Conservation (phyloP, 768 basidiomycete genomes). For the Lentinula detonsa region DNA sequence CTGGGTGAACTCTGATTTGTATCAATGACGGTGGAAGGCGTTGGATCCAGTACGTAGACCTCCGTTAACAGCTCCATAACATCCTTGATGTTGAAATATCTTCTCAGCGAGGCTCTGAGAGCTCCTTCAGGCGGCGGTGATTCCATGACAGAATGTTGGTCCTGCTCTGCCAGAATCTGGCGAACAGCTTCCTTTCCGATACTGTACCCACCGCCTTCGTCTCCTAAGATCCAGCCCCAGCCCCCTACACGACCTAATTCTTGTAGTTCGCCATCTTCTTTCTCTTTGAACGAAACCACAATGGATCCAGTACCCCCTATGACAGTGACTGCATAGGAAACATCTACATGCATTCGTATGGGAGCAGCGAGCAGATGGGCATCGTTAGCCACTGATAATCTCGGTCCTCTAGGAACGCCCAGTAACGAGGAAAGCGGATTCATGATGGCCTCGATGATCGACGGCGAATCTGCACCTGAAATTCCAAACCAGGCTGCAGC, state of each 20-base stretch:
- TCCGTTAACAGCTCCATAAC: constrained; percentile 61
- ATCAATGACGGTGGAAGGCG: constrained; percentile 16
- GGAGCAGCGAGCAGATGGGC: constrained; percentile 82
- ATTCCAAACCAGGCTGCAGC: constrained; percentile 78
- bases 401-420: constrained; percentile 47
- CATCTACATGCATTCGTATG: constrained; percentile 52
- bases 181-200: constrained; percentile 75
- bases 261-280: constrained; percentile 29
- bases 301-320: constrained; percentile 83
- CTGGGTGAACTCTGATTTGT: constrained; percentile 19
- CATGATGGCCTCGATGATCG: constrained; percentile 52
- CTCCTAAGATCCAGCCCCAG: constrained; percentile 82
- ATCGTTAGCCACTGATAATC: constrained; percentile 69
- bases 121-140: constrained; percentile 23
- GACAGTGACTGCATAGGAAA: constrained; percentile 59
- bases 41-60: constrained; percentile 59
- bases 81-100: constrained; percentile 47
- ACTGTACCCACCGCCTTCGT: constrained; percentile 79
- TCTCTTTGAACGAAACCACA: constrained; percentile 56
- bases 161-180: constrained; percentile 53
- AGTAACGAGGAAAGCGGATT: constrained; percentile 51
- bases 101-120: constrained; percentile 44
- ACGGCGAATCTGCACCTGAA: constrained; percentile 74
- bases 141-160: constrained; percentile 38
- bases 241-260: constrained; percentile 72